phyloP scores from a whole-genome alignment of 2,329 filamentous ascomycete genomes.

The Epichloe brachyelytri region DNA sequence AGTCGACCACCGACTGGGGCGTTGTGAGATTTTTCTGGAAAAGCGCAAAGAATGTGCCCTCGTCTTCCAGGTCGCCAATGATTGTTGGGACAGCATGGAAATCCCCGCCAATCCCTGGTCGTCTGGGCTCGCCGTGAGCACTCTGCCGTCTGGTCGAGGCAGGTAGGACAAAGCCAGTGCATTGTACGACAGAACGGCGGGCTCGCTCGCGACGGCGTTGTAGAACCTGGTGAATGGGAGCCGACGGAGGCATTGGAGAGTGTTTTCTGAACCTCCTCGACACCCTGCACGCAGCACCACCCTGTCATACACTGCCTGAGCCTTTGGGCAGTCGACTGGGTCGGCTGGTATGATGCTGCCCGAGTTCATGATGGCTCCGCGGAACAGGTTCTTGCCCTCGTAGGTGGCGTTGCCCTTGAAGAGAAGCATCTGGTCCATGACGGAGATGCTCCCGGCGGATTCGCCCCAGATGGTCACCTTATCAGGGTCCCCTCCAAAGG shows the following conservation, averaged over 20 bases:
- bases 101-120: slow-evolving; percentile 42
- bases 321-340: not conserved
- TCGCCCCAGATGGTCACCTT: slow-evolving; percentile 52
- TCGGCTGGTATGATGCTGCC: slow-evolving; percentile 33
- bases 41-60: slow-evolving; percentile 1
- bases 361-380: slow-evolving; percentile 4
- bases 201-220: slow-evolving; percentile 7
- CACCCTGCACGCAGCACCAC: not conserved
- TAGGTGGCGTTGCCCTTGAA: slow-evolving; percentile 51
- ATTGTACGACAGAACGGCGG: not conserved
- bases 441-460: slow-evolving; percentile 40
- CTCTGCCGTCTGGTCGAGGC: slow-evolving; percentile 18
- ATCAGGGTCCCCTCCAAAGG: slow-evolving; percentile 49
- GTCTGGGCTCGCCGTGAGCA: not conserved
- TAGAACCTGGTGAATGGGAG: slow-evolving; percentile 43
- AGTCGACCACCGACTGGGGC: slow-evolving; percentile 39
- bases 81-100: slow-evolving; percentile 26
- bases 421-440: slow-evolving; percentile 31
- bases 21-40: too few relatives aligned
- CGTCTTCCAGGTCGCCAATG: slow-evolving; percentile 1
- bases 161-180: not conserved
- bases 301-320: not conserved
- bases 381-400: not conserved
- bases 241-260: slow-evolving; percentile 2
- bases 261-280: slow-evolving; percentile 25